Percentiles rank a stretch among this genome's conserved stretches.
These are phyloP conservation scores for Plasmopara halstedii DNA, from an alignment of 352 stramenopile species.

Conservation along the genomic window DNA sequence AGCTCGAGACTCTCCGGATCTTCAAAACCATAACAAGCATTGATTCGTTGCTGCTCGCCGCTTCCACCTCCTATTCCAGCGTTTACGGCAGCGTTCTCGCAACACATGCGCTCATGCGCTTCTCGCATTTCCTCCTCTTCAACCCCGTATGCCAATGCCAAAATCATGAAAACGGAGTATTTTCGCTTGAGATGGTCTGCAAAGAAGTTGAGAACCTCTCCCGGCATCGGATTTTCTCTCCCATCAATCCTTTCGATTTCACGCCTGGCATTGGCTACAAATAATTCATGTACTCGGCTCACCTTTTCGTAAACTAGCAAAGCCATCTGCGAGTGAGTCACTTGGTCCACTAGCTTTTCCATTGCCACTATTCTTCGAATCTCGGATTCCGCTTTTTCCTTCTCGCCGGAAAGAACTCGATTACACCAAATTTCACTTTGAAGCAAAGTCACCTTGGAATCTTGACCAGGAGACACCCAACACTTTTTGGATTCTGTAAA, in stretches of 20 bases:
- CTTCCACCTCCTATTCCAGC: constrained; percentile 68
- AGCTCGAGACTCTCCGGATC: constrained; percentile 67
- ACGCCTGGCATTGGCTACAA: constrained; percentile 65
- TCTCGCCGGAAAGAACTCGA: constrained; percentile 66
- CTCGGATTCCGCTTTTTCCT: constrained; percentile 80
- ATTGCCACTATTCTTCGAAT: constrained; percentile 75
- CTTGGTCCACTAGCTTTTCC: constrained; percentile 77
- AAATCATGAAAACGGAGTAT: constrained; percentile 82
- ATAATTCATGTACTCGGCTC: constrained; percentile 81
- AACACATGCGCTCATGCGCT: constrained; percentile 75
- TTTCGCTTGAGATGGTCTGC: constrained; percentile 81
- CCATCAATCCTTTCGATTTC: constrained; percentile 58
- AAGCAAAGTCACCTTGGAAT: constrained; percentile 73
- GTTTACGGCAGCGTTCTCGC: constrained; percentile 62
- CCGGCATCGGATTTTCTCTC: constrained; percentile 31
- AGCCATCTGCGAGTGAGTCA: constrained; percentile 73
- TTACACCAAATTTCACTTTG: constrained; percentile 85
- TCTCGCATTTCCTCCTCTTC: constrained; percentile 73
- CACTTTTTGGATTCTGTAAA: constrained; percentile 2
- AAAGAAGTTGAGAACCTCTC: constrained; percentile 77
- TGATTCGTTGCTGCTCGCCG: constrained; percentile 40
- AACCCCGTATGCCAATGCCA: constrained; percentile 69
- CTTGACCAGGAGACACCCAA: constrained; percentile 77
- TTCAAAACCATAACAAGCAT: constrained; percentile 62
- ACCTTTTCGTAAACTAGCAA: constrained; percentile 85